These are phyloP conservation scores for Mortierella alpina DNA, from an alignment of 192 early-diverging fungal species.

Conservation along the genomic window DNA sequence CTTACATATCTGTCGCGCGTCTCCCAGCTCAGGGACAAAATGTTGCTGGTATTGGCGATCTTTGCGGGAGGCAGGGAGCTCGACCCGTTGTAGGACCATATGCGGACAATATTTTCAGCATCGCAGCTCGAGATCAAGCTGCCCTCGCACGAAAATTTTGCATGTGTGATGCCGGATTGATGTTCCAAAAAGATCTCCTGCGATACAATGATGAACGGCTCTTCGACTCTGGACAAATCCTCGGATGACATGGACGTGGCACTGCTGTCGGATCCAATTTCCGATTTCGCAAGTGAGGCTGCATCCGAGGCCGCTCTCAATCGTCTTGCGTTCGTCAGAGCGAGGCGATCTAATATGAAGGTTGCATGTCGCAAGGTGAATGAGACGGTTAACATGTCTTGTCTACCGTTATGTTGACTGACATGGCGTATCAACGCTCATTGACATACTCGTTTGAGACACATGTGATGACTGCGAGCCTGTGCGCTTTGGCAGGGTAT, in stretches of 20 bases:
- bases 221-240: constrained; percentile 18
- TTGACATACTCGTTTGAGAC: constrained; percentile 35
- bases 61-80: constrained; percentile 46
- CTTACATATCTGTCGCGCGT: constrained; percentile 55
- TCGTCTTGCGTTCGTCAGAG: constrained; percentile 33
- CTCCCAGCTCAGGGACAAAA: constrained; percentile 47
- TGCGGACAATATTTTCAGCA: constrained; percentile 67
- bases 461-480: constrained; percentile 36
- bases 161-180: constrained; percentile 66
- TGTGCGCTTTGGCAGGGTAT: constrained; percentile 15
- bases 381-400: background rate
- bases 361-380: background rate
- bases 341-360: constrained; percentile 23
- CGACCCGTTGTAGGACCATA: constrained; percentile 52
- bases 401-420: background rate
- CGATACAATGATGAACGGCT: constrained; percentile 44
- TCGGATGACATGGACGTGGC: constrained; percentile 26
- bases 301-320: constrained; percentile 47
- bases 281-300: constrained; percentile 37
- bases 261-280: constrained; percentile 32
- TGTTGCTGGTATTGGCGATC: constrained; percentile 36
- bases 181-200: constrained; percentile 71
- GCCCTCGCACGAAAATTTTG: constrained; percentile 66
- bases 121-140: constrained; percentile 71
- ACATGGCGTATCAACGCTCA: background rate